These are phyloP conservation scores for Kalmusia sp. DNA, from an alignment of 2,329 filamentous ascomycete species.

Conservation along the genomic window DNA sequence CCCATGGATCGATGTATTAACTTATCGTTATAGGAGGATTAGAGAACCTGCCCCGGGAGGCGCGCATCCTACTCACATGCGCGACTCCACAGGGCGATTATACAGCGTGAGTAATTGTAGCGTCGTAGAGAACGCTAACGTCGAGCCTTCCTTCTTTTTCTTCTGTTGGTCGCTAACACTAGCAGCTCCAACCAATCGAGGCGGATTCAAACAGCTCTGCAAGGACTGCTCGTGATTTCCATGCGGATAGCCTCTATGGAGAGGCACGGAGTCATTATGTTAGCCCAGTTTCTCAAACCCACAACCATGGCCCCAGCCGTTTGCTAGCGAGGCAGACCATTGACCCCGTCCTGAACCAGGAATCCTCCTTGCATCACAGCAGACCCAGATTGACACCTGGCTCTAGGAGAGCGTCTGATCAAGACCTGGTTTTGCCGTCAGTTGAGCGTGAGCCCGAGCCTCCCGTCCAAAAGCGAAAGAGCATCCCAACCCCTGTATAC, in stretches of 20 bases:
- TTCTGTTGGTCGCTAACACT: conserved; percentile 26
- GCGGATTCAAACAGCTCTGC: conserved; percentile 9
- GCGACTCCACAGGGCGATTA: conserved; percentile 36
- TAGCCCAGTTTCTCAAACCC: conserved; percentile 3
- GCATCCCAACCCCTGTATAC: neutral
- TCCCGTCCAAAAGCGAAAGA: conserved; percentile 4
- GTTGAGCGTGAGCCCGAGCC: conserved; percentile 37
- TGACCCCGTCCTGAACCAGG: conserved; percentile 11
- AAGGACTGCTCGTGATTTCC: neutral
- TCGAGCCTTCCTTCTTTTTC: conserved; percentile 9
- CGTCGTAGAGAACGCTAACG: conserved; percentile 20
- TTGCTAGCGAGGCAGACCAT: conserved; percentile 17
- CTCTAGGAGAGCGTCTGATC: conserved; percentile 34
- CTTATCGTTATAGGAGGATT: conserved; percentile 27
- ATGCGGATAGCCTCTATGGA: neutral
- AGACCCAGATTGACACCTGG: conserved; percentile 17
- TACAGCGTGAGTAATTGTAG: conserved; percentile 41
- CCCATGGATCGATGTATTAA: neutral
- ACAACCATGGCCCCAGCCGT: conserved; percentile 20
- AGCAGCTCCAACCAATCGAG: conserved; percentile 39
- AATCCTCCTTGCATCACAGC: conserved; percentile 13
- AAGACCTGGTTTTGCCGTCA: conserved; percentile 42
- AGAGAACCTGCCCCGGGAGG: conserved; percentile 19
- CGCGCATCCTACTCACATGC: conserved; percentile 25
- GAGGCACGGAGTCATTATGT: conserved; percentile 15